These are phyloP conservation scores for Ceratocystis eucalypticola DNA, from an alignment of 2,329 filamentous ascomycete genomes.

Conservation along the genomic window DNA sequence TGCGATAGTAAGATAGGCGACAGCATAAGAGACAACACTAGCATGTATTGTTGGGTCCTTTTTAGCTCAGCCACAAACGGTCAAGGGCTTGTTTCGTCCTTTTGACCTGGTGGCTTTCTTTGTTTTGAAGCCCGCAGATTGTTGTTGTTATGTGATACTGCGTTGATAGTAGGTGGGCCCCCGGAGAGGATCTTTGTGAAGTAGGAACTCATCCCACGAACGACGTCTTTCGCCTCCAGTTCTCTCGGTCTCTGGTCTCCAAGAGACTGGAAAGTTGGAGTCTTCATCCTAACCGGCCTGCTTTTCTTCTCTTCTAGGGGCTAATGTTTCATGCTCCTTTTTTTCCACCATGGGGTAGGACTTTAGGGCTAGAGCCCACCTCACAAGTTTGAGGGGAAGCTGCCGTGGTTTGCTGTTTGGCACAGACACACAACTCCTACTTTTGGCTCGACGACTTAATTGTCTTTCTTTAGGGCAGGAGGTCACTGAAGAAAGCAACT, in stretches of 20 bases:
- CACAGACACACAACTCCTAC: conserved; percentile 1
- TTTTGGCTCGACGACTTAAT: not conserved
- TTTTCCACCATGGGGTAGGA: not conserved
- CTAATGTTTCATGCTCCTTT: not conserved
- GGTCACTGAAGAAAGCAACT: not conserved
- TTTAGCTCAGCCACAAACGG: no score
- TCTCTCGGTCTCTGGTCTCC: not conserved
- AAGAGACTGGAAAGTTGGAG: not conserved
- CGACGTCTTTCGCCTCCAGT: not conserved
- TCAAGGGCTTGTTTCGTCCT: no score
- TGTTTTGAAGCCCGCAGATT: not conserved
- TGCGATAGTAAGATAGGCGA: no score
- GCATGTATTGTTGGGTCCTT: no score
- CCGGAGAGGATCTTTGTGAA: no score
- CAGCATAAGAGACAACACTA: no score
- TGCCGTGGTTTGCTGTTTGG: not conserved
- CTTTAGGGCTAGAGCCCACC: conserved; percentile 7
- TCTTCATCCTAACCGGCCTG: not conserved
- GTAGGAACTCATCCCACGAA: no score
- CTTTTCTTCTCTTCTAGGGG: not conserved
- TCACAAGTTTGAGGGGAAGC: not conserved
- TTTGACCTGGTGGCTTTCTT: no score
- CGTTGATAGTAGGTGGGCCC: no score
- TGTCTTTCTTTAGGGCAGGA: not conserved
- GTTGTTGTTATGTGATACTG: no score